These are phyloP conservation scores for Neofusicoccum umdonicola DNA, from an alignment of 2,329 filamentous ascomycete species.

Conservation along the genomic window DNA sequence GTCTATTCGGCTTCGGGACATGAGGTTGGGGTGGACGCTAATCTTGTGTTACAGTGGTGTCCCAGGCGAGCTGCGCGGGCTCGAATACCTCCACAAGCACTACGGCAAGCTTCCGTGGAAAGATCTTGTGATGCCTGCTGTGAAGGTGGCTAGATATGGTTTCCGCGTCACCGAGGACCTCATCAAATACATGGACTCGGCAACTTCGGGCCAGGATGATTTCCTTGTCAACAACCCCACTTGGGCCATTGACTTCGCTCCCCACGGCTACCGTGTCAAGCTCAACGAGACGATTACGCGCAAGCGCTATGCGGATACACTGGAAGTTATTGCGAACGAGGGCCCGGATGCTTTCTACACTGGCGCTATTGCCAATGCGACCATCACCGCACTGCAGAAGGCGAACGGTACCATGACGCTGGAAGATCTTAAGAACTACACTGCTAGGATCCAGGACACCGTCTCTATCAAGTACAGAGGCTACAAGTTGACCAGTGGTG, in stretches of 20 bases:
- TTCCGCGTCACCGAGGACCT: slow-evolving; percentile 70
- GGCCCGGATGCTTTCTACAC: slow-evolving; percentile 74
- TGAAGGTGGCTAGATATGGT: slow-evolving; percentile 60
- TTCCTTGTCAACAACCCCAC: slow-evolving; percentile 73
- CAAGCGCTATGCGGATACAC: slow-evolving; percentile 74
- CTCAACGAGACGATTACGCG: slow-evolving; percentile 77
- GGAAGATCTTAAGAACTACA: slow-evolving; percentile 73
- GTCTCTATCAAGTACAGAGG: slow-evolving; percentile 58
- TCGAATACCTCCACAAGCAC: slow-evolving; percentile 73
- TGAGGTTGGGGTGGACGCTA: background rate
- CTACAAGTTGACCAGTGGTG: slow-evolving; percentile 66
- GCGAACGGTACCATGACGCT: slow-evolving; percentile 83
- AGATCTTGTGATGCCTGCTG: slow-evolving; percentile 69
- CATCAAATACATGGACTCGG: slow-evolving; percentile 66
- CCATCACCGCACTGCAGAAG: slow-evolving; percentile 65
- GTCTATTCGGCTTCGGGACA: background rate
- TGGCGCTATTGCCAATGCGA: slow-evolving; percentile 70
- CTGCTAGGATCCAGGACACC: slow-evolving; percentile 61
- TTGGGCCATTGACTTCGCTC: slow-evolving; percentile 88
- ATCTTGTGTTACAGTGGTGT: slow-evolving; percentile 51
- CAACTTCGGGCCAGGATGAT: slow-evolving; percentile 50
- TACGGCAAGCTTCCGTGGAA: slow-evolving; percentile 61
- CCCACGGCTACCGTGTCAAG: slow-evolving; percentile 69
- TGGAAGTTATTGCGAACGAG: slow-evolving; percentile 71
- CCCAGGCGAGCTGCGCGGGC: slow-evolving; percentile 72